Evolutionary conservation across 768 basidiomycete genomes (phyloP).

Genomic region (Cyclocybe cylindracea): DNA sequence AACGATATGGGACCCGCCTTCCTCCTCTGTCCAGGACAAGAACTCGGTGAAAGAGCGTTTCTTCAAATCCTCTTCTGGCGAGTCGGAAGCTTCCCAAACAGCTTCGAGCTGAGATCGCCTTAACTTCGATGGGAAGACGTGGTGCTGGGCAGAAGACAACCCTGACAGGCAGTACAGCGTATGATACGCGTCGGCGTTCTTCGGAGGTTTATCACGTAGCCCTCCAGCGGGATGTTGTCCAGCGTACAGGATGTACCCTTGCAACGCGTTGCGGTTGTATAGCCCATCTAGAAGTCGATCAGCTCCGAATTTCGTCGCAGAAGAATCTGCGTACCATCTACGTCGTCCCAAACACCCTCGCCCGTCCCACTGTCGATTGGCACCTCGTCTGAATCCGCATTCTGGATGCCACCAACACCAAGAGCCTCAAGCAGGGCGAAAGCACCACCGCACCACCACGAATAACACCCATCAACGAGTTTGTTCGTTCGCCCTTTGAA

Average conservation of each 20-base stretch:
- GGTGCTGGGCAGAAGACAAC: constrained; percentile 86
- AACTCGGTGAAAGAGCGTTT: constrained; percentile 22
- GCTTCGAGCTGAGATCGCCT: constrained; percentile 19
- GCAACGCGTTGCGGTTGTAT: constrained; percentile 70
- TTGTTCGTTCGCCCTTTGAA: constrained; percentile 96
- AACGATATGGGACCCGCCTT: constrained; percentile 26
- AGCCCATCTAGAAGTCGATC: constrained; percentile 36
- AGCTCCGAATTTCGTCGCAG: neutral
- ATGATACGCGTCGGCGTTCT: constrained; percentile 93
- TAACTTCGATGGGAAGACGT: constrained; percentile 48
- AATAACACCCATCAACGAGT: constrained; percentile 98
- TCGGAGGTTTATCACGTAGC: constrained; percentile 93
- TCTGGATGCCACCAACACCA: constrained; percentile 38
- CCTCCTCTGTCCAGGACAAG: constrained; percentile 34
- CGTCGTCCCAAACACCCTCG: constrained; percentile 62
- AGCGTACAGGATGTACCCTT: constrained; percentile 84
- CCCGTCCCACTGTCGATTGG: constrained; percentile 17
- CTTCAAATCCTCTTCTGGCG: constrained; percentile 14
- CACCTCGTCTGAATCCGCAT: constrained; percentile 32
- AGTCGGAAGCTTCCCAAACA: constrained; percentile 19
- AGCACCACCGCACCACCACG: constrained; percentile 98
- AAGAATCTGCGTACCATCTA: constrained; percentile 46
- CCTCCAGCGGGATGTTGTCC: constrained; percentile 88
- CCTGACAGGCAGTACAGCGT: constrained; percentile 93
- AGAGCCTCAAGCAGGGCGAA: constrained; percentile 76